Conservation (phyloP, 352 stramenopile genomes). For the Stramenopiles sp. region DNA sequence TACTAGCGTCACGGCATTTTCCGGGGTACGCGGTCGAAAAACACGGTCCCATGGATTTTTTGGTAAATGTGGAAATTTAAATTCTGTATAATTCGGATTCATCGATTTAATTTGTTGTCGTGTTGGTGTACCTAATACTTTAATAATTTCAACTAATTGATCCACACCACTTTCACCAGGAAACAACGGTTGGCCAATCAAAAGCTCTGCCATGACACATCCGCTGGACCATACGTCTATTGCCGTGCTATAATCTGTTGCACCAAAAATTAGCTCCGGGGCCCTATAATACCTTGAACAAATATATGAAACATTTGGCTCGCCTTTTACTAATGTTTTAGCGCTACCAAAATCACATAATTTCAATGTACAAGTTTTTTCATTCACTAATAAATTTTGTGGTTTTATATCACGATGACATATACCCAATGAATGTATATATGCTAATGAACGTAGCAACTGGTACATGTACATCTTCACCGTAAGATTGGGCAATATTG, state of each 20-base stretch:
- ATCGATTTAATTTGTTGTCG: slow-evolving; percentile 93
- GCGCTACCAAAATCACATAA: slow-evolving; percentile 95
- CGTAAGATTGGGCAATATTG: slow-evolving; percentile 81
- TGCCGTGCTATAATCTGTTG: slow-evolving; percentile 95
- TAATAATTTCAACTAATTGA: slow-evolving; percentile 99
- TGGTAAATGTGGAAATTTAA: slow-evolving; percentile 99
- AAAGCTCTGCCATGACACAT: slow-evolving; percentile 91
- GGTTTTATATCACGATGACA: slow-evolving; percentile 99
- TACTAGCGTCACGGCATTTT: slow-evolving; percentile 90
- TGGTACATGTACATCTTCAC: slow-evolving; percentile 98
- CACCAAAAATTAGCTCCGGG: slow-evolving; percentile 98
- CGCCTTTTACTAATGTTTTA: slow-evolving; percentile 78
- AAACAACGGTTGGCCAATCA: slow-evolving; percentile 93
- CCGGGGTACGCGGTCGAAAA: slow-evolving; percentile 74
- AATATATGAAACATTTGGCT: slow-evolving; percentile 99
- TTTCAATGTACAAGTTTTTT: slow-evolving; percentile 87
- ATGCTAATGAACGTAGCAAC: slow-evolving; percentile 83
- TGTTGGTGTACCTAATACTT: slow-evolving; percentile 85
- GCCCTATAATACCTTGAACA: slow-evolving; percentile 96
- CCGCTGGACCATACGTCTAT: slow-evolving; percentile 92
- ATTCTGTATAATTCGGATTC: slow-evolving; percentile 99
- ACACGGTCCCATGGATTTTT: slow-evolving; percentile 92
- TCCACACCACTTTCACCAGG: slow-evolving; percentile 93
- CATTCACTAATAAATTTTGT: slow-evolving; percentile 95
- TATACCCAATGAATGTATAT: slow-evolving; percentile 92